These are phyloP conservation scores for Kitagawia praeruptora DNA, from an alignment of 129 eudicot genomes.

Conservation along the genomic window DNA sequence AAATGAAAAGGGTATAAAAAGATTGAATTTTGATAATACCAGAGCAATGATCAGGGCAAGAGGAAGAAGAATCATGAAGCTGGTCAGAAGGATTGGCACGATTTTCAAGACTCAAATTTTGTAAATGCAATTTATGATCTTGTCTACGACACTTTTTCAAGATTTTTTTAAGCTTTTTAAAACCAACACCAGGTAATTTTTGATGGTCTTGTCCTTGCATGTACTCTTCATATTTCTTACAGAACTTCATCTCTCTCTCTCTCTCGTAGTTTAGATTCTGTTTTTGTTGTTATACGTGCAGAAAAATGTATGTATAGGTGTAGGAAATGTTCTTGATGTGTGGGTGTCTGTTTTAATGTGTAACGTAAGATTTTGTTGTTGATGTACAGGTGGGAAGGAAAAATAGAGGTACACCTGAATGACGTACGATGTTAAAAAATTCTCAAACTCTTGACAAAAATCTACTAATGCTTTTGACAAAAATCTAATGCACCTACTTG, in stretches of 20 bases:
- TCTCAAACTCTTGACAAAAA: no score
- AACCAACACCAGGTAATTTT: conserved; percentile 66
- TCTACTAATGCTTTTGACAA: no score
- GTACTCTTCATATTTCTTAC: conserved; percentile 83
- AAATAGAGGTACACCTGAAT: no score
- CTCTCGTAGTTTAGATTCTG: background rate
- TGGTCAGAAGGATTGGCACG: background rate
- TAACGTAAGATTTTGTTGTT: background rate
- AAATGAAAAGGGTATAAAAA: background rate
- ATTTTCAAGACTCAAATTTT: conserved; percentile 7
- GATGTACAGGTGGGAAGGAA: no score
- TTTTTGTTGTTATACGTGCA: background rate
- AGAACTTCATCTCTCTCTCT: conserved; percentile 57
- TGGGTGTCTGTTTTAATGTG: background rate
- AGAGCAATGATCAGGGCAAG: conserved; percentile 51
- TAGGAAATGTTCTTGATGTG: background rate
- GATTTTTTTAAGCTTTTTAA: conserved; percentile 75
- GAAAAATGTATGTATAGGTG: background rate
- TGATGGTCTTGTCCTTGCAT: conserved; percentile 55
- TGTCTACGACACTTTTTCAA: conserved; percentile 57
- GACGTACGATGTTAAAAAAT: no score
- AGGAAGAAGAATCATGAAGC: conserved; percentile 20
- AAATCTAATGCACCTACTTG: no score
- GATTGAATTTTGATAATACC: conserved; percentile 24
- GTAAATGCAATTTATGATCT: conserved; percentile 19